Percentiles rank a stretch among this genome's conserved stretches.
Evolutionary conservation across 306 rosid genomes (phyloP).

Genomic region (Elaeagnus macrophylla): DNA sequence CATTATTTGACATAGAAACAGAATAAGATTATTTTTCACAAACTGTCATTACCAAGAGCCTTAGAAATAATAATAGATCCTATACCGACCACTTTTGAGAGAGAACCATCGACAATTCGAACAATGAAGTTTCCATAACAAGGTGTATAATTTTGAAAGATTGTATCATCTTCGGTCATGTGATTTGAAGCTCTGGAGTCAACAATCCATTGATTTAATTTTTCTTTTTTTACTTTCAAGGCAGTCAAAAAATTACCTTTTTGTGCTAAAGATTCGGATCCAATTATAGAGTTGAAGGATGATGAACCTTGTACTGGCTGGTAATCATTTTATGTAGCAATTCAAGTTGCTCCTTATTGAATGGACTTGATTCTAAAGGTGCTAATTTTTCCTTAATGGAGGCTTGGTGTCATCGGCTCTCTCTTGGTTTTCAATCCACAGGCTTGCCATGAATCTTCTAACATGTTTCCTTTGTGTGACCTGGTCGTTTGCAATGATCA

Average conservation of each 20-base stretch:
- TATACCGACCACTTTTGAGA: no score
- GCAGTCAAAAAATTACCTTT: no score
- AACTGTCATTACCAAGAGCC: no score
- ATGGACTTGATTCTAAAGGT: not conserved
- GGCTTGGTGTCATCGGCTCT: not conserved
- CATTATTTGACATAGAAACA: not conserved
- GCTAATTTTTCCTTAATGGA: not conserved
- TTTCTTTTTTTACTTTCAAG: no score
- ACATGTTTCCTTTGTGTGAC: not conserved
- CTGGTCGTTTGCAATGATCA: not conserved
- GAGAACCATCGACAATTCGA: no score
- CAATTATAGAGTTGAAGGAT: no score
- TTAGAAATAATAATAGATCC: not conserved
- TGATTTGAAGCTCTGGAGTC: not conserved
- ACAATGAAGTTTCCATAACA: not conserved
- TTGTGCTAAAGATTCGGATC: no score
- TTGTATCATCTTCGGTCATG: not conserved
- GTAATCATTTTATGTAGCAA: no score
- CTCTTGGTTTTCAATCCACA: not conserved
- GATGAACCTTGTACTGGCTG: no score
- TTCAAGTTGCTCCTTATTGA: no score
- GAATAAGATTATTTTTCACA: not conserved
- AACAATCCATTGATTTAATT: not conserved
- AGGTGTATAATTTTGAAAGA: not conserved
- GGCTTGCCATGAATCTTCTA: slow-evolving; percentile 7